Conservation (phyloP, 306 rosid species). For the Cicer pinnatifidum region DNA sequence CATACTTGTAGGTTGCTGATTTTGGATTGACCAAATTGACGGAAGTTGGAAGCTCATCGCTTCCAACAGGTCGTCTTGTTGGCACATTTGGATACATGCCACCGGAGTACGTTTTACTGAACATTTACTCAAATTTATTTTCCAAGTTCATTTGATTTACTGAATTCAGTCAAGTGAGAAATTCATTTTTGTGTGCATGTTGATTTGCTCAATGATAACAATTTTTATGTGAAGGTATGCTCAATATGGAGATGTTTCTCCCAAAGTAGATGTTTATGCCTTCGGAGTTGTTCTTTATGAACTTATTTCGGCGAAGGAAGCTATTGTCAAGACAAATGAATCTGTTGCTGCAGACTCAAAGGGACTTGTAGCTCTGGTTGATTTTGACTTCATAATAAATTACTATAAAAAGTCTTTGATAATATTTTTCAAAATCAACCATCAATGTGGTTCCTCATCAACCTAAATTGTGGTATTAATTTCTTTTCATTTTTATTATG, state of each 20-base stretch:
- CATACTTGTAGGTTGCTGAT: constrained; percentile 78
- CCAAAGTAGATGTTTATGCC: constrained; percentile 92
- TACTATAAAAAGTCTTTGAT: constrained; percentile 1
- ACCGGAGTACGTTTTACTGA: constrained; percentile 71
- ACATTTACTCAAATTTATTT: constrained; percentile 16
- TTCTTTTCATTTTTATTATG: constrained; percentile 16
- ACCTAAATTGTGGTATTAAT: constrained; percentile 1
- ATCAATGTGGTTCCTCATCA: constrained; percentile 8
- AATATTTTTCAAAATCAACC: constrained; percentile 29
- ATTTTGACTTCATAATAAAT: constrained; percentile 38
- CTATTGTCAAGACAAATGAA: constrained; percentile 58
- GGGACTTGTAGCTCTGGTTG: constrained; percentile 84
- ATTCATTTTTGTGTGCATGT: not conserved
- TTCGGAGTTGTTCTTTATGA: constrained; percentile 94
- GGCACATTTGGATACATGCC: constrained; percentile 99
- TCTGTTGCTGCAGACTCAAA: constrained; percentile 63
- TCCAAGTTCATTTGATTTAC: not conserved
- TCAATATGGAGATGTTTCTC: constrained; percentile 90
- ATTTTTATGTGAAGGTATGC: constrained; percentile 72
- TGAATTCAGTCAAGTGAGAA: constrained; percentile 26
- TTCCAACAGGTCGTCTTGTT: constrained; percentile 81
- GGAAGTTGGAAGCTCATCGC: constrained; percentile 81
- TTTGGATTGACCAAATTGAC: constrained; percentile 91
- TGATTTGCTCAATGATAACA: constrained; percentile 25
- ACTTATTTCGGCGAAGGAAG: constrained; percentile 93